Conservation (phyloP, 1,284 basidiomycete genomes). For the Cryptococcus sp. region DNA sequence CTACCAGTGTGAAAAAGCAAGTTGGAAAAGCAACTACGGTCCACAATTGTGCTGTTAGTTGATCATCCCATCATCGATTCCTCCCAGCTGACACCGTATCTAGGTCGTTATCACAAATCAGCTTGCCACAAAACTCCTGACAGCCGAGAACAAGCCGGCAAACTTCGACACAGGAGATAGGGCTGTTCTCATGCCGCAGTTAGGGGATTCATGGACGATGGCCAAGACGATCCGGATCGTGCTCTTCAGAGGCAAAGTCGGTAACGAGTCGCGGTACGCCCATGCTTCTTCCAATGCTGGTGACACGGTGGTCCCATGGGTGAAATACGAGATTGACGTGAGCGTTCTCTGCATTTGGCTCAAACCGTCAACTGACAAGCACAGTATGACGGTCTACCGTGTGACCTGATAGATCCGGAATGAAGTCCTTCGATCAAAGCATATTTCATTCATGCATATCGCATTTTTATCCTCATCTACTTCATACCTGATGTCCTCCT, state of each 20-base stretch:
- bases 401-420: constrained; percentile 14
- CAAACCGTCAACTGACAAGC: neutral
- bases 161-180: constrained; percentile 45
- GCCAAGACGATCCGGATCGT: constrained; percentile 36
- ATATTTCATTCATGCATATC: neutral
- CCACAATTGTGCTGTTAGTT: constrained; percentile 37
- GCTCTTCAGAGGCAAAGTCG: constrained; percentile 35
- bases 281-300: constrained; percentile 26
- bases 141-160: constrained; percentile 38
- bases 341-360: constrained; percentile 3
- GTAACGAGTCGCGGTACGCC: constrained; percentile 39
- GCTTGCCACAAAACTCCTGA: constrained; percentile 45
- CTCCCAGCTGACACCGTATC: constrained; percentile 1
- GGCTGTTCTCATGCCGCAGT: constrained; percentile 46
- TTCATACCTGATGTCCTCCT: neutral
- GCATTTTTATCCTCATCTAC: neutral
- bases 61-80: neutral
- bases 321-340: constrained; percentile 39
- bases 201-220: constrained; percentile 44
- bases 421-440: neutral
- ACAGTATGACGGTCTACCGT: constrained; percentile 23
- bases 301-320: constrained; percentile 27
- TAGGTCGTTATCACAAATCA: constrained; percentile 43
- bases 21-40: constrained; percentile 38
- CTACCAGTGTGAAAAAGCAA: constrained; percentile 34